Conservation (phyloP, 2,329 filamentous ascomycete genomes). For the Alternaria brassicae region DNA sequence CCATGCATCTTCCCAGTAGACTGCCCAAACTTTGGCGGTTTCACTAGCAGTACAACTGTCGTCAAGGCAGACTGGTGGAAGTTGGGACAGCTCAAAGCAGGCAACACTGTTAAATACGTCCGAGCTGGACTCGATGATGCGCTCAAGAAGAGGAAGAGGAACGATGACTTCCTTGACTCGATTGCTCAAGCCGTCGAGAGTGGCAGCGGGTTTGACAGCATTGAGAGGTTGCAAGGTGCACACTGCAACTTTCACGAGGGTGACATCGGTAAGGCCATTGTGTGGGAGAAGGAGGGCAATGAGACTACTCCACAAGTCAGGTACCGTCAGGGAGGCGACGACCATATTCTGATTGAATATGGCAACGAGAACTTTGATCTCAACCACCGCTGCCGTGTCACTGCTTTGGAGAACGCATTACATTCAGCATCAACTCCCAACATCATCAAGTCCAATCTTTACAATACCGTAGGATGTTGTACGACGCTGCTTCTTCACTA, state of each 20-base stretch:
- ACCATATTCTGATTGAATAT: slow-evolving; percentile 65
- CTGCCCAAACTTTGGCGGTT: slow-evolving; percentile 67
- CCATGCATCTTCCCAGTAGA: slow-evolving; percentile 67
- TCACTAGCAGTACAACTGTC: slow-evolving; percentile 64
- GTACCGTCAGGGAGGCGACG: slow-evolving; percentile 47
- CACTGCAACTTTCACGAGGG: slow-evolving; percentile 37
- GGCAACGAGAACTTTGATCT: slow-evolving; percentile 64
- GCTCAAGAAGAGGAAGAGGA: slow-evolving; percentile 52
- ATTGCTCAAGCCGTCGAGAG: slow-evolving; percentile 52
- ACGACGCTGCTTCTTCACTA: slow-evolving; percentile 55
- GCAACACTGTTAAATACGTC: slow-evolving; percentile 61
- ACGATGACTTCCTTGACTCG: slow-evolving; percentile 55
- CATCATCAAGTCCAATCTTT: slow-evolving; percentile 52
- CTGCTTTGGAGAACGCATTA: slow-evolving; percentile 60
- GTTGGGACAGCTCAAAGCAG: slow-evolving; percentile 67
- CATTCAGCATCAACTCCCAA: slow-evolving; percentile 50
- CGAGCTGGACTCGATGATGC: slow-evolving; percentile 62
- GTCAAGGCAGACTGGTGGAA: slow-evolving; percentile 67
- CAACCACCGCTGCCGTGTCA: slow-evolving; percentile 64
- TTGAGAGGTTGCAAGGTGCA: slow-evolving; percentile 36
- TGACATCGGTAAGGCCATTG: slow-evolving; percentile 37
- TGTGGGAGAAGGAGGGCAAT: slow-evolving; percentile 39
- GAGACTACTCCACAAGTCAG: slow-evolving; percentile 32
- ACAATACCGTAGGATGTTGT: slow-evolving; percentile 62
- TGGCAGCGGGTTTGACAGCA: slow-evolving; percentile 21